Conservation (phyloP, 495 filamentous ascomycete species). For the Rostrohypoxylon terebratum region DNA sequence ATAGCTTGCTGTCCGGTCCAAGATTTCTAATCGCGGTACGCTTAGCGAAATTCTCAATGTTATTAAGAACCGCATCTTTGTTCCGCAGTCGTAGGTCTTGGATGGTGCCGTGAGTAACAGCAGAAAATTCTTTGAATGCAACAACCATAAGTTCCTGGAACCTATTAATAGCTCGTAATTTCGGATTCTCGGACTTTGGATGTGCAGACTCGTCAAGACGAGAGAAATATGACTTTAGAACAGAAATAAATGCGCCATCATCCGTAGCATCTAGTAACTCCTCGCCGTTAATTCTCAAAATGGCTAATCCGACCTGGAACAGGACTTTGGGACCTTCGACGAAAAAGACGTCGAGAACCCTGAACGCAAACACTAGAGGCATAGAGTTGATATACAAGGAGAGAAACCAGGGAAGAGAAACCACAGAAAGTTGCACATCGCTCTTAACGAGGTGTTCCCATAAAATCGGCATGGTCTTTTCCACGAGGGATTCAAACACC, state of each 20-base stretch:
- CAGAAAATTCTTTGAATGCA: slow-evolving; percentile 96
- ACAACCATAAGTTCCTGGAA: slow-evolving; percentile 99
- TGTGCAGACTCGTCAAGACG: slow-evolving; percentile 95
- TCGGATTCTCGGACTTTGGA: slow-evolving; percentile 92
- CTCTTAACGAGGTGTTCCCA: slow-evolving; percentile 97
- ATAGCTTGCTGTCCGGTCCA: slow-evolving; percentile 90
- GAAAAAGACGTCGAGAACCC: slow-evolving; percentile 97
- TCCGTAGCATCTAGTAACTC: slow-evolving; percentile 95
- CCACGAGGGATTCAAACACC: slow-evolving; percentile 95
- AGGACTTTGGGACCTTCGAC: slow-evolving; percentile 96
- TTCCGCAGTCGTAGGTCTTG: slow-evolving; percentile 89
- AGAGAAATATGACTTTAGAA: slow-evolving; percentile 94
- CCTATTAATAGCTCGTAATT: slow-evolving; percentile 88
- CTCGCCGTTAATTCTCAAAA: slow-evolving; percentile 96
- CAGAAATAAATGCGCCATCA: slow-evolving; percentile 95
- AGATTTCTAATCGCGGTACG: slow-evolving; percentile 95
- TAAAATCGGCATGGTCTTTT: slow-evolving; percentile 97
- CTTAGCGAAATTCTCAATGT: slow-evolving; percentile 97
- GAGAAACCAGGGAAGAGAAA: slow-evolving; percentile 97
- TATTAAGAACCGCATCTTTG: slow-evolving; percentile 87
- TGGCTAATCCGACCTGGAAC: slow-evolving; percentile 95
- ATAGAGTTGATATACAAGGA: slow-evolving; percentile 99
- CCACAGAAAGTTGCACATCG: slow-evolving; percentile 98
- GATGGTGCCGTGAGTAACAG: slow-evolving; percentile 92
- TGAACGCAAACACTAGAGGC: slow-evolving; percentile 96